Conservation (phyloP, 2,329 filamentous ascomycete genomes). For the Thelonectria olida region DNA sequence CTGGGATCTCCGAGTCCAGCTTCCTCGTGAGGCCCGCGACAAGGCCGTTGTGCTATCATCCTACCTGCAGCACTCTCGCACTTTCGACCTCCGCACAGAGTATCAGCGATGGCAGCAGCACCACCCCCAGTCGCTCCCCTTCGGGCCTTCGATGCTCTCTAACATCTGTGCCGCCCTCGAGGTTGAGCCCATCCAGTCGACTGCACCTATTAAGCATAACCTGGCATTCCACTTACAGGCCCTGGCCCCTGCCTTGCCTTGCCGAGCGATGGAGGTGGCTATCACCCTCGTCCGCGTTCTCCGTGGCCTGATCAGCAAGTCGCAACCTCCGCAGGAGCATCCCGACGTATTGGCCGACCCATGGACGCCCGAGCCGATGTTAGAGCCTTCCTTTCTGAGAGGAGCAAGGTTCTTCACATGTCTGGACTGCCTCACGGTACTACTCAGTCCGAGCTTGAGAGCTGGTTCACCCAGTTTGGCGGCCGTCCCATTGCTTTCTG, state of each 20-base stretch:
- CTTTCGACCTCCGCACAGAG: slow-evolving; percentile 95
- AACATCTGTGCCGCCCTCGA: slow-evolving; percentile 99
- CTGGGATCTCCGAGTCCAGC: slow-evolving; percentile 97
- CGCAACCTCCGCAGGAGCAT: slow-evolving; percentile 91
- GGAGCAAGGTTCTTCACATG: slow-evolving; percentile 98
- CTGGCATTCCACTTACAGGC: slow-evolving; percentile 97
- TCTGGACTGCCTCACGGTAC: slow-evolving; percentile 97
- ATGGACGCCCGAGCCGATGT: slow-evolving; percentile 98
- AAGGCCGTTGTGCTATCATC: slow-evolving; percentile 96
- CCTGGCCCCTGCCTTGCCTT: slow-evolving; percentile 91
- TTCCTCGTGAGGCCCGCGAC: slow-evolving; percentile 96
- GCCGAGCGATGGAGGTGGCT: slow-evolving; percentile 96
- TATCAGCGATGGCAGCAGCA: slow-evolving; percentile 99
- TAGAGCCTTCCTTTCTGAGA: slow-evolving; percentile 91
- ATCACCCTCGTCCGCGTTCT: slow-evolving; percentile 93
- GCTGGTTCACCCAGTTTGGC: slow-evolving; percentile 99
- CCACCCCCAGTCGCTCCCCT: slow-evolving; percentile 96
- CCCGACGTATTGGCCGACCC: slow-evolving; percentile 93
- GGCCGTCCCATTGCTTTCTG: slow-evolving; percentile 98
- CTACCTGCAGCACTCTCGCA: slow-evolving; percentile 96
- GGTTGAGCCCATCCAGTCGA: slow-evolving; percentile 96
- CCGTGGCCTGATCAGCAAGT: slow-evolving; percentile 93
- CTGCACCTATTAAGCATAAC: slow-evolving; percentile 98
- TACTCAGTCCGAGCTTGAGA: slow-evolving; percentile 97
- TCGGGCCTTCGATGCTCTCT: slow-evolving; percentile 92